phyloP scores from a whole-genome alignment of 1,284 basidiomycete species.

The Trichosporon inkin region DNA sequence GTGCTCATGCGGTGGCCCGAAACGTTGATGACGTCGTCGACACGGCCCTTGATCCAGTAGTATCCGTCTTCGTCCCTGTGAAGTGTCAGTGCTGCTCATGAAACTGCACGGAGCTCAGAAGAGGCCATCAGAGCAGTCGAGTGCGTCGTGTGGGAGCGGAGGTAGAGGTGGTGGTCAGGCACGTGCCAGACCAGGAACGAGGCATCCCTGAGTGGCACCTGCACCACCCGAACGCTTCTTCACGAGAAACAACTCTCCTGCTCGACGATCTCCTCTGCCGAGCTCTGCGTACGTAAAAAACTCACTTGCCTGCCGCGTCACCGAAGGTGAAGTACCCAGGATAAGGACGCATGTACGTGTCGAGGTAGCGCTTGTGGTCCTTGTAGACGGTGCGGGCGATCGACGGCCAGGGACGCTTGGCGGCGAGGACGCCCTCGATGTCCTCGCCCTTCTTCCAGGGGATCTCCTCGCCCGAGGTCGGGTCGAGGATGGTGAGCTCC shows the following conservation, averaged over 20 bases:
- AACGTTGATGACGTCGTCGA: conserved; percentile 67
- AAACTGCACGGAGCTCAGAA: too few species aligned
- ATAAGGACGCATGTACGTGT: conserved; percentile 79
- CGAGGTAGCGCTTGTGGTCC: conserved; percentile 87
- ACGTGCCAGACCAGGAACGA: too few species aligned
- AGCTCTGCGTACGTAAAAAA: too few species aligned
- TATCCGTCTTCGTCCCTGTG: conserved; percentile 95
- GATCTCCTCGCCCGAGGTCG: conserved; percentile 60
- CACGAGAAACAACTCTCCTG: too few species aligned
- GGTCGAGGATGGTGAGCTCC: conserved; percentile 81
- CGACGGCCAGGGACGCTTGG: conserved; percentile 89
- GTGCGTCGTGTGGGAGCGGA: too few species aligned
- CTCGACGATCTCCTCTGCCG: too few species aligned
- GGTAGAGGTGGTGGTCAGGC: too few species aligned
- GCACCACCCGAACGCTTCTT: too few species aligned
- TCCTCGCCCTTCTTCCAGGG: conserved; percentile 60
- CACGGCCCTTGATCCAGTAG: conserved; percentile 96
- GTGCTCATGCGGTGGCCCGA: conserved; percentile 96
- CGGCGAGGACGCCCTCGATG: conserved; percentile 85
- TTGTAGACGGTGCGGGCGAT: conserved; percentile 91
- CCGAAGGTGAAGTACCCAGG: conserved; percentile 79
- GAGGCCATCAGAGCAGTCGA: too few species aligned
- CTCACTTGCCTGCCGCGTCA: conserved; percentile 87
- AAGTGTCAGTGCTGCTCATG: too few species aligned
- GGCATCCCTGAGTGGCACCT: too few species aligned